Evolutionary conservation across 345 rosid genomes (phyloP), one percentile per base, ranked within the genome.

Genomic region (Isatis tinctoria): DNA sequence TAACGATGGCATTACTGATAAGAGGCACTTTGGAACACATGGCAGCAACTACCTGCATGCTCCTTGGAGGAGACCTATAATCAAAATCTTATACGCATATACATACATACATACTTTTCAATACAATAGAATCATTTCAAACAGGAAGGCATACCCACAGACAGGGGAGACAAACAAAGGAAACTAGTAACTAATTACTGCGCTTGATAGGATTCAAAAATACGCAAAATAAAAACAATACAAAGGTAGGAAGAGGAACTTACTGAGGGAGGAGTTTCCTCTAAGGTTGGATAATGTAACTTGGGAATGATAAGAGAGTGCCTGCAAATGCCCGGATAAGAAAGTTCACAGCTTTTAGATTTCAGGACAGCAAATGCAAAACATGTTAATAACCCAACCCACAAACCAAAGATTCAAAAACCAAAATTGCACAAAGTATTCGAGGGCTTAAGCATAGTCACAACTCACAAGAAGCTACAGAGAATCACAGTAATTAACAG

Each of bases 11-110:
- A 60, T 83, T 85, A 74, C 96, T 85, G 58, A 94, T 85, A 30
- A 88, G 75, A 71, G 98, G 96, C 65, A 90, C 96, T 79, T 91
- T 91, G 54, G 96, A 88, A 78, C 97, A 94, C 96, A 94, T 94
- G 60, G 95, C 88, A 75, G 96, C 93, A 48, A 94, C 83, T 78
- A 91, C 91, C 98, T 94, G 88, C 84, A 84, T 64, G 65, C 66
- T 76, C 76, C 65, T 81, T 52, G 54, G 22, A 71, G 60, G 62
- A 71, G 80, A 71, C 62, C 67, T 70, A 65, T 77, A 77, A 64
- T 77, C 67, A 77, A 47, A 57, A 71, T 71, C 76, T 77, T 59
- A 63, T 64, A 44, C 45, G 40, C 54, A 57, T 44, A 67, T 30
- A 26, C 39, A 68, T 12, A 26, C 39, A 68, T 12, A 30, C 40